Evolutionary conservation across 305 asterid species (phyloP), one percentile per base, ranked within the genome.

Genomic region (Solanum hybrid): DNA sequence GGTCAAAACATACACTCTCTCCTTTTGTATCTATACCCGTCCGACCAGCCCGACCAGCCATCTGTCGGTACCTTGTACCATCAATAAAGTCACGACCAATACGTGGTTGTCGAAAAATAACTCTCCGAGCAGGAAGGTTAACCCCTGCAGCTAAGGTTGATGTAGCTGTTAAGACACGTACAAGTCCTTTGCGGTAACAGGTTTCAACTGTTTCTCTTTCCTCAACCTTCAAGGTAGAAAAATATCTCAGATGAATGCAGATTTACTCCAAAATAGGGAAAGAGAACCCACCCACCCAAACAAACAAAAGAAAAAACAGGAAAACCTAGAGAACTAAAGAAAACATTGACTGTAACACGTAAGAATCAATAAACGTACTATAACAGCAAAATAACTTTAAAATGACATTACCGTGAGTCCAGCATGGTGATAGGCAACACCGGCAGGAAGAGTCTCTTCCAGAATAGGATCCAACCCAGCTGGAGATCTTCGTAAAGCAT

Each of bases 41-140:
- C 91, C 99, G 97, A 89, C 99, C 99, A 37, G 99, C 99, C 88
- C 99, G 96, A 89, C 99, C 99, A 89, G 99, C 95, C 99, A 98
- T 98, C 94, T 98, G 99, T 91, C 61, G 94, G 92, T 98, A 98
- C 94, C 98, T 96, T 91, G 96, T 98, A 82, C 99, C 98, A 92
- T 98, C 99, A 93, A 98, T 93, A 94, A 97, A 96, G 92, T 98
- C 99, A 89, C 98, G 96, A 79, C 99, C 99, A 90, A 97, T 96
- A 90, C 98, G 98, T 73, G 99, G 99, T 92, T 98, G 99, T 91
- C 99, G 94, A 92, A 98, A 97, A 91, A 97, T 98, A 89, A 98
- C 99, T 92, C 99, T 95, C 90, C 99, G 95, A 34, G 99, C 99
- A 65, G 99, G 99, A 89, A 98, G 95, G 93, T 98, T 98, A 90